Evolutionary conservation across 2,329 filamentous ascomycete species (phyloP).

Genomic region (Aspergillus texensis): DNA sequence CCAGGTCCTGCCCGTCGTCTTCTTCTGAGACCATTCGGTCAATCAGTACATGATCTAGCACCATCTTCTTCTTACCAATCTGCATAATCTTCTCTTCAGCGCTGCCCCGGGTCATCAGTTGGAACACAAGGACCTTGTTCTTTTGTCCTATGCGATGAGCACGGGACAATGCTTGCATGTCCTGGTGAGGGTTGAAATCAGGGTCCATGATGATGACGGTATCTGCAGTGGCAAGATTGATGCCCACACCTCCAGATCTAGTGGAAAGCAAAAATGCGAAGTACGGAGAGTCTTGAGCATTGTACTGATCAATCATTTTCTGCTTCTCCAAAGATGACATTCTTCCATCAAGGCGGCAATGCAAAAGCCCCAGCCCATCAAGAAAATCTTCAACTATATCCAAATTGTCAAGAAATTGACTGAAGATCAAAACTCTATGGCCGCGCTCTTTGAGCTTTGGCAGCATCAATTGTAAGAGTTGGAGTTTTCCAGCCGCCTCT

Average conservation of each 20-base stretch:
- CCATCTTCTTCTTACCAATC: slow-evolving; percentile 93
- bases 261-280: slow-evolving; percentile 95
- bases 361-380: slow-evolving; percentile 69
- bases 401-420: slow-evolving; percentile 86
- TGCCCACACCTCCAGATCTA: slow-evolving; percentile 91
- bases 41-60: slow-evolving; percentile 90
- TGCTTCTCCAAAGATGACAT: slow-evolving; percentile 85
- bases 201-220: slow-evolving; percentile 97
- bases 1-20: slow-evolving; percentile 75
- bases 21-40: slow-evolving; percentile 88
- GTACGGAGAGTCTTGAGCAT: slow-evolving; percentile 76
- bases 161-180: slow-evolving; percentile 90
- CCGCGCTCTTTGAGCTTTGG: slow-evolving; percentile 83
- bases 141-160: slow-evolving; percentile 96
- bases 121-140: slow-evolving; percentile 93
- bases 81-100: slow-evolving; percentile 97
- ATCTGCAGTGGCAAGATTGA: slow-evolving; percentile 94
- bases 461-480: slow-evolving; percentile 80
- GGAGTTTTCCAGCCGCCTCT: slow-evolving; percentile 87
- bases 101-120: slow-evolving; percentile 84
- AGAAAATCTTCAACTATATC: slow-evolving; percentile 93
- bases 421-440: slow-evolving; percentile 92
- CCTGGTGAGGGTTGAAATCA: slow-evolving; percentile 97
- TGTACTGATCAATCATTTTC: slow-evolving; percentile 90
- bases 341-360: slow-evolving; percentile 82